Base-by-base conservation (phyloP, 345 rosid species). In the Kandelia obovata region DNA sequence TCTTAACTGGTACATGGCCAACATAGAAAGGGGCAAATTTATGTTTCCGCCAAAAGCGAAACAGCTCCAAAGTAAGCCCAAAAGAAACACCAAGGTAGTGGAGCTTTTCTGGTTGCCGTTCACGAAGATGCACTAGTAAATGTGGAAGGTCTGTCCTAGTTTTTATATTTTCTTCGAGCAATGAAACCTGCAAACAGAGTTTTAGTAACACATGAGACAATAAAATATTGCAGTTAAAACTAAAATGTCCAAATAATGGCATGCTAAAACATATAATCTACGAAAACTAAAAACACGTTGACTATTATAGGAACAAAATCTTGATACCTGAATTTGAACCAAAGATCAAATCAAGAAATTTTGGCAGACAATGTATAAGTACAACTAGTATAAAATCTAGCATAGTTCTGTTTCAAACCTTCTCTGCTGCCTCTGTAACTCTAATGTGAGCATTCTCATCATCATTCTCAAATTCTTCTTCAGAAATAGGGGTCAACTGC, bases 61-160 rank as follows among this genome's bases (percentile, higher is more conserved):
- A 85, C 65, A 95, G 98, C 75, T 90, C 99, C 81, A 90, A 77
- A 43, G 97, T 95, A 68, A 95, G 97, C 79, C 99, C 99, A 81
- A 95, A 95, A 65, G 99, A 95, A 67, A 92, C 99, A 78, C 91
- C 99, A 35, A 95, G 72, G 73, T 92, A 95, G 77, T 95, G 88
- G 32, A 95, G 96, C 74, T 84, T 95, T 75, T 95, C 96, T 53
- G 98, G 89, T 60, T 34, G 83, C 53, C 97, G 84, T 66, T 95
- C 99, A 43, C 65, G 75, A 73, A 87, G 90, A 83, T 88, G 89
- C 51, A 86, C 89, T 62, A 95, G 84, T 81, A 95, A 71, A 76
- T 86, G 97, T 51, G 98, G 99, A 62, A 95, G 97, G 74, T 95
- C 73, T 7, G 84, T 75, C 75, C 91, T 86, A 46, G 99, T 98